Base-by-base conservation (phyloP, 2,329 filamentous ascomycete species). In the Alternaria triticimaculans region DNA sequence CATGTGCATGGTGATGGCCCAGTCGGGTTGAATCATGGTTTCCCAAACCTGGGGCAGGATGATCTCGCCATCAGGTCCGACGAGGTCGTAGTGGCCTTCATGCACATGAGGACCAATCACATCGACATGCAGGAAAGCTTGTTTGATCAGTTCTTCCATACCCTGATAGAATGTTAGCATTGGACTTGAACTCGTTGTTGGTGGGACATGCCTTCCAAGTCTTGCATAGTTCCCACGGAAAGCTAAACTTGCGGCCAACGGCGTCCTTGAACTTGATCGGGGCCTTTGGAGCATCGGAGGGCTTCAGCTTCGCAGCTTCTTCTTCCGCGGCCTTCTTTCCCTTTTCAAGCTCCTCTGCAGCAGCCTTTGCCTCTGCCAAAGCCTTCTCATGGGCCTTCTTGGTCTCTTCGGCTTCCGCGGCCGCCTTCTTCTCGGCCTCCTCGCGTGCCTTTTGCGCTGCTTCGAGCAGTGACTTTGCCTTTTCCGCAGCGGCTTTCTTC, bases 131-230 rank as follows among this genome's bases (percentile, higher is more conserved):
- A 81, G 68, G 72, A 84, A 85, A 20, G 83, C 83, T 72, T 85
- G 83, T 66, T 82, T 81, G 76, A 85, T 84, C 51, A 85, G 76
- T 28, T 77, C 75, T 66, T 84, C 81, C 83, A 85, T 84, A 37
- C 82, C 82, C 77, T 84, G 55, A 50, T 86, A 88, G 83, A 97
- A 97, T 70, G 90, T 90, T 78, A 97, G 92, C 55, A 12, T 12
- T 25, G 7, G 46, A n/a, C 18, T 23, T 10, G 10, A 4, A 43
- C 15, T 15, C 30, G 12, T 11, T 12, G 14, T n/a, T 15, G 8
- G 41, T 3, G 92, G 92, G 46, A 89, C 85, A 78, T 93, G 71
- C 73, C 70, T 76, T 74, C 73, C 74, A 77, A 1, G 74, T 71
- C 41, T 73, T 72, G 58, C 72, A 76, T 26, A 74, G 25, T 15